Percentiles rank a stretch among this genome's conserved stretches.
phyloP scores from a whole-genome alignment of 176 grass and related monocot species.

The Bolboschoenus planiculmis region DNA sequence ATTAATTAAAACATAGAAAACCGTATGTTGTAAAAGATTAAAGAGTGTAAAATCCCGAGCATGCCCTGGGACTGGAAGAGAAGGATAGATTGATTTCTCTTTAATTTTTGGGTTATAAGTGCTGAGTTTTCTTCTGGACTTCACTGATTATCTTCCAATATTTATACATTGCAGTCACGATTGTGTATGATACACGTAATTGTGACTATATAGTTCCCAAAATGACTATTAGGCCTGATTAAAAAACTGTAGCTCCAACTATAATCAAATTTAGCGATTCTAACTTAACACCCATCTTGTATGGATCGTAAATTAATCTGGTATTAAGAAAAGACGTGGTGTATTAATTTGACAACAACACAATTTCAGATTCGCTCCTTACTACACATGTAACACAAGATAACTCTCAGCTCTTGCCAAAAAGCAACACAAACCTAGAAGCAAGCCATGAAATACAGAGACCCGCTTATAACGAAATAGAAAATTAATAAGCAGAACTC shows the following conservation, averaged over 20 bases:
- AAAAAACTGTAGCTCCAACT: neutral
- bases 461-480: neutral
- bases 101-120: too few species aligned
- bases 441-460: neutral
- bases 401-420: neutral
- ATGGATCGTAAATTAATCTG: neutral
- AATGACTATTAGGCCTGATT: neutral
- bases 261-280: neutral
- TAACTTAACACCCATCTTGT: neutral
- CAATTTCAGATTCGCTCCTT: neutral
- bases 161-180: too few species aligned
- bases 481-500: neutral
- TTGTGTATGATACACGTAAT: too few species aligned
- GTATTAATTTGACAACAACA: neutral
- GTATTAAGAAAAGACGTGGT: neutral
- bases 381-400: neutral
- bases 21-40: too few species aligned
- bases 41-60: neutral
- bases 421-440: neutral
- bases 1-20: too few species aligned
- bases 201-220: too few species aligned
- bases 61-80: neutral
- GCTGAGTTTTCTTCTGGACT: too few species aligned
- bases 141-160: too few species aligned
- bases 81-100: neutral